phyloP scores from a whole-genome alignment of 164 flowering plant species.

The Kingdonia uniflora region DNA sequence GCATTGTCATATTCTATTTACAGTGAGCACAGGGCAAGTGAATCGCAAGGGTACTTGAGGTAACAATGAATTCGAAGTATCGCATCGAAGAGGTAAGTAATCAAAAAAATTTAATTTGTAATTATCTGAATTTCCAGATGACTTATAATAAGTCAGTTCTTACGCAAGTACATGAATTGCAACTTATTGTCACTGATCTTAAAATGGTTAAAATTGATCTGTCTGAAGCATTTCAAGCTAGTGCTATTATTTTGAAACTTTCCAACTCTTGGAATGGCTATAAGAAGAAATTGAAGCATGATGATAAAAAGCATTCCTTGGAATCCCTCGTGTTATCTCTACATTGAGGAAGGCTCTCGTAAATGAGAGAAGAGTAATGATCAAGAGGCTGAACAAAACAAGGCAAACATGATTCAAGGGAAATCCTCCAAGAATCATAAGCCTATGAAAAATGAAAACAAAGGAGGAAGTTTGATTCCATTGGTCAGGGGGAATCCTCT shows the following conservation, averaged over 20 bases:
- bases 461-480: too few relatives aligned
- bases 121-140: conserved; percentile 4
- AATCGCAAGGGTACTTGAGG: neutral
- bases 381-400: neutral
- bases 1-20: neutral
- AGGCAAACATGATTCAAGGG: conserved; percentile 1
- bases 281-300: too few relatives aligned
- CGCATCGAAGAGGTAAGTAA: conserved; percentile 2
- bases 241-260: neutral
- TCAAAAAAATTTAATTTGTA: neutral
- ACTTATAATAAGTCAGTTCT: neutral
- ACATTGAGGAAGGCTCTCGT: too few relatives aligned
- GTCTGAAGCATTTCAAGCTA: neutral
- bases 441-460: neutral
- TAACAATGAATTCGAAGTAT: neutral
- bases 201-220: neutral
- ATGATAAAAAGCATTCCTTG: neutral
- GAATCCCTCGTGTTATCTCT: neutral
- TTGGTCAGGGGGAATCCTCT: neutral
- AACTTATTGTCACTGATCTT: neutral
- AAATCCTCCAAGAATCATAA: neutral
- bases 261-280: neutral
- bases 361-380: too few relatives aligned
- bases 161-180: conserved; percentile 1
- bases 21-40: neutral